These are phyloP conservation scores for Suillus hirtellus DNA, from an alignment of 768 basidiomycete species.

Conservation along the genomic window DNA sequence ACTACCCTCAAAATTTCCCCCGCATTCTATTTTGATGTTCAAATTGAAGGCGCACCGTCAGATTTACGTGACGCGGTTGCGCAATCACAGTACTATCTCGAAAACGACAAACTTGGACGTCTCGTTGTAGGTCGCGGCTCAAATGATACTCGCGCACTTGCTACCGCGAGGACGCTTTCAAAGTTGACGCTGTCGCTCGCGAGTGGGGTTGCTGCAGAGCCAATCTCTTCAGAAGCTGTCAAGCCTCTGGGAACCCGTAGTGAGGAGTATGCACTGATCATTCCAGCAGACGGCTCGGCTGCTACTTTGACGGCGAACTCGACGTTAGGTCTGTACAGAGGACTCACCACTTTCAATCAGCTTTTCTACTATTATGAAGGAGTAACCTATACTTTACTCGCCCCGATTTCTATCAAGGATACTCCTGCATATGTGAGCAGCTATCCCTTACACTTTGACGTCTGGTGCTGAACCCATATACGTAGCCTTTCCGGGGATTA, in stretches of 20 bases:
- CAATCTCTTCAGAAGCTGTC: slow-evolving; percentile 39
- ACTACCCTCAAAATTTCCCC: slow-evolving; percentile 26
- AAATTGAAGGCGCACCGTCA: slow-evolving; percentile 23
- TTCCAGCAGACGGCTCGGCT: slow-evolving; percentile 37
- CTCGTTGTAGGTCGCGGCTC: slow-evolving; percentile 43
- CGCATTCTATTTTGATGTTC: slow-evolving; percentile 29
- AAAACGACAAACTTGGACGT: slow-evolving; percentile 38
- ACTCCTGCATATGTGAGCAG: slow-evolving; percentile 46
- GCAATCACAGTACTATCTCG: slow-evolving; percentile 33
- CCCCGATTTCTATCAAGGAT: slow-evolving; percentile 45
- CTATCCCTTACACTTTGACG: slow-evolving; percentile 29
- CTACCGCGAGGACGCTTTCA: slow-evolving; percentile 25
- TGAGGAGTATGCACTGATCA: slow-evolving; percentile 44
- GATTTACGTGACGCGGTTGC: slow-evolving; percentile 38
- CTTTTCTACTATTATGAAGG: slow-evolving; percentile 45
- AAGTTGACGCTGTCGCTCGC: slow-evolving; percentile 31
- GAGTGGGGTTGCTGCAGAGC: slow-evolving; percentile 15
- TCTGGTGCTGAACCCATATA: background rate
- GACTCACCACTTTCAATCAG: slow-evolving; percentile 58
- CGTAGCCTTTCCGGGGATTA: slow-evolving; percentile 41
- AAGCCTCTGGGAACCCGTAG: slow-evolving; percentile 36
- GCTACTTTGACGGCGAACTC: slow-evolving; percentile 46
- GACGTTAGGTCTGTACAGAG: slow-evolving; percentile 51
- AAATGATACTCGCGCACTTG: slow-evolving; percentile 30
- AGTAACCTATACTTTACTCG: slow-evolving; percentile 38